Base-by-base conservation (phyloP, 2,329 filamentous ascomycete species). In the Septoria petroselini region DNA sequence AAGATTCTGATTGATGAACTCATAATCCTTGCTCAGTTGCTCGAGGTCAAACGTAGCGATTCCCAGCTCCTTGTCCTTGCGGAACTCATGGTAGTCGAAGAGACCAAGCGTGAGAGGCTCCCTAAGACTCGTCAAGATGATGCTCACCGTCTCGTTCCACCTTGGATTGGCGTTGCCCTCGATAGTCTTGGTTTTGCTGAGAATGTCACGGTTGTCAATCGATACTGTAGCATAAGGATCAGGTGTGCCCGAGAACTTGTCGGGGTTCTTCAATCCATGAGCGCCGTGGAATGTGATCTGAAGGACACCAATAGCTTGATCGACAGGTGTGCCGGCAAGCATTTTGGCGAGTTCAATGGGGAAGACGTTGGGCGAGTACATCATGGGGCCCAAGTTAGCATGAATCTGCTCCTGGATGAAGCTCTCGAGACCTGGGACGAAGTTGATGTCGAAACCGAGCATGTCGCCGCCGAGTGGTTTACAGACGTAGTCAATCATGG, bases 301-400 rank as follows among this genome's bases (percentile, higher is more conserved):
- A 45, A 98, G 72, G 7, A 98, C 91, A 68, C 93, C 93, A 63
- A 98, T 89, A 8, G 93, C 93, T 71, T 95, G 88, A 67, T 98
- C 94, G 42, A 98, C 88, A 0, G 93, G 84, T 51, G 87, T 91
- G 52, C 93, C 93, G 35, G 91, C 88, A 57, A 98, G 78, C 88
- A 98, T 93, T 78, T 98, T 97, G 61, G 93, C 93, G 49, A 98
- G 89, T 66, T 98, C 93, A 59, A 98, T 93, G 12, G 93, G 93
- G 76, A 98, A 98, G 41, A 97, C 90, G 62, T 98, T 95, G 7
- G 93, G 93, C 30, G 83, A 85, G 67, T 98, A 98, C 89, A 98
- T 95, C 86, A 98, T 97, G 0, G 93, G 94, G 1, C 83, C 86
- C 41, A 98, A 74, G 65, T 91, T 96, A 56, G 86, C 87, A 69